Base-by-base conservation (phyloP, 2,329 filamentous ascomycete species). In the Pseudogymnoascus sp. region DNA sequence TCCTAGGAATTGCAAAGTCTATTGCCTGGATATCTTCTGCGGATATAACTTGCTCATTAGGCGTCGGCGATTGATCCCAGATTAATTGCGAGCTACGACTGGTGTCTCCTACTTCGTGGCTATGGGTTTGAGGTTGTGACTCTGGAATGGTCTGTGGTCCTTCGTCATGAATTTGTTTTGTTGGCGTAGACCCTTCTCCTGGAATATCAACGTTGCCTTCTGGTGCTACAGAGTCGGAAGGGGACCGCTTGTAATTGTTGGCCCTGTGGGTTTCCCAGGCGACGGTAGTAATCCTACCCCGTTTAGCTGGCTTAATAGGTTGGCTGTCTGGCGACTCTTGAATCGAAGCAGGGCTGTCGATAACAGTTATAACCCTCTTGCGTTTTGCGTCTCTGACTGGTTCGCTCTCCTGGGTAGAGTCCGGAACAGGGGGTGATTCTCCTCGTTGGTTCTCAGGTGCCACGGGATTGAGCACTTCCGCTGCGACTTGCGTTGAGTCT, bases 201-300 rank as follows among this genome's bases (percentile, higher is more conserved):
- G 59, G 60, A 31, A 63, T 63, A n/a, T 19, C 44, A 19, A 35
- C 44, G 42, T 61, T 42, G 53, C 44, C 33, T 64, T 65, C 10
- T 64, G 60, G 15, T 61, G 29, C 26, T 66, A 38, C n/a, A 67
- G 66, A 21, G 69, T 66, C 62, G 70, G 68, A 68, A 69, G 70
- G 31, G 65, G 69, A 65, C 71, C 69, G 37, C 66, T 67, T 13
- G 71, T 69, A 53, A 70, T 69, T 15, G 19, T 64, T 15, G 19
- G 19, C 17, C 15, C 44, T 38, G 40, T 19, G 40, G 63, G 46
- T 9, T 35, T 38, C 33, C 23, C 53, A 37, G 60, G 23, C 21
- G 19, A 46, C 46, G 65, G 65, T 42, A 64, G 62, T 33, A 62
- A 65, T 15, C 62, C 63, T 10, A 62, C 44, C 56, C 44, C 62